Evolutionary conservation across 2,329 filamentous ascomycete genomes (phyloP), one percentile per base, ranked within the genome.

Genomic region (Hypoxylon sp.): DNA sequence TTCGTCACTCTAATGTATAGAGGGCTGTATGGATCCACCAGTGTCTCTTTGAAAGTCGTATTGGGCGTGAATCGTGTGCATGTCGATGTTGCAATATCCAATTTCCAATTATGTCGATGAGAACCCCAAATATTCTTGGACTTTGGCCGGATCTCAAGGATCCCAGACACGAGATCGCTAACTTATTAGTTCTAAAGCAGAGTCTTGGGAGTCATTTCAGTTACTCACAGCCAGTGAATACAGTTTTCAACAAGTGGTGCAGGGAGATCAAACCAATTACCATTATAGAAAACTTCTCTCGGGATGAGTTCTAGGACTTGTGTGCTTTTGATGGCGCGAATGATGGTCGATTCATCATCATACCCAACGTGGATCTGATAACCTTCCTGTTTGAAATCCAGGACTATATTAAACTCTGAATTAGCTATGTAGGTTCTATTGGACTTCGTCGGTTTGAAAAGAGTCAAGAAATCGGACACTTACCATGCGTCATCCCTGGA

Each of bases 191-290:
- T 4, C 12, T 23, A 7, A 19, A 12, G 37, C 5, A 23, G 5
- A 12, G 4, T 16, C 1, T 14, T 6, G 8, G 11, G 11, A 34
- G 3, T 3, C 14, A 6, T 29, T 8, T 37, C n/a, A 1, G 8
- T n/a, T 0, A 88, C 34, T 56, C 89, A 78, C 3, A 90, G 76
- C 87, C 88, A 91, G 65, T 91, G 88, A 0, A 85, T 78, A 52
- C 85, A 90, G 5, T 82, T 76, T 0, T 84, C 74, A 0, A 88
- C 65, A 0, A 91, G 77, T 0, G 79, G 72, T 0, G 68, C 68
- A 0, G 89, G 89, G 0, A 90, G 74, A 66, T 89, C 87, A 34
- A 76, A 80, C 2, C 19, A 65, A 0, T 48, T 14, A 0, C 29
- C 19, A 0, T 68, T 64, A 2, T 64, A 59, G 47, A 84, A 82